These are phyloP conservation scores for Daucus carota DNA, from an alignment of 129 eudicot species.

Conservation along the genomic window DH1_v3.0 NC_030389.2:43829501-43830000, in stretches of 20 bases:
- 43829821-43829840: not conserved
- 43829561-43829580: conserved; percentile 73
- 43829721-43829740: conserved; percentile 33
- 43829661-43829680: conserved; percentile 54
- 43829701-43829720: conserved; percentile 67
- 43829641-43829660: conserved; percentile 66
- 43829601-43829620: conserved; percentile 27
- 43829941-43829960: not conserved
- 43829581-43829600: conserved; percentile 77
- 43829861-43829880: not conserved
- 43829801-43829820: not conserved
- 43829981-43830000: not conserved
- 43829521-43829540: conserved; percentile 2
- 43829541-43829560: conserved; percentile 63
- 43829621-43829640: conserved; percentile 33
- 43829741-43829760: conserved; percentile 33
- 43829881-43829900: not conserved
- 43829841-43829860: not conserved
- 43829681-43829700: conserved; percentile 49
- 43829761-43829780: conserved; percentile 73
- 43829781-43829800: conserved; percentile 42
- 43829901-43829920: not conserved
- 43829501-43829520: conserved; percentile 1
- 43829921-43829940: not conserved
- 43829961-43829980: not conserved